phyloP scores from a whole-genome alignment of 2,329 filamentous ascomycete genomes.

The Podosphaera fusca region DNA sequence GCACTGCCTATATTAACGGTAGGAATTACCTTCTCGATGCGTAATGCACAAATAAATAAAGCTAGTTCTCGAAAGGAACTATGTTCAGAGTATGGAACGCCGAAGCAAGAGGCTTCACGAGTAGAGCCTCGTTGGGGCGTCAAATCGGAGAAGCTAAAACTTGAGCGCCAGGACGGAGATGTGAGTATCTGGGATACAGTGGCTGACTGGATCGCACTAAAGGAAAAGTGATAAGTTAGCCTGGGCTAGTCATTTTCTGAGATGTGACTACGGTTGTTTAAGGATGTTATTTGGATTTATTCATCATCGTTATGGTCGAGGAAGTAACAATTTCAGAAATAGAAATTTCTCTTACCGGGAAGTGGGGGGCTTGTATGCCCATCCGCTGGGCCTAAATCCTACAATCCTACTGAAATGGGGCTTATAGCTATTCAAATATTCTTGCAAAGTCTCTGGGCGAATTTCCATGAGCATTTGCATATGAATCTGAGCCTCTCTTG shows the following conservation, averaged over 20 bases:
- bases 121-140: conserved; percentile 66
- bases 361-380: conserved; percentile 64
- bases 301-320: neutral
- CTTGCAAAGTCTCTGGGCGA: conserved; percentile 67
- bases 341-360: conserved; percentile 22
- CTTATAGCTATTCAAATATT: conserved; percentile 63
- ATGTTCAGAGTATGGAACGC: conserved; percentile 89
- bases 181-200: conserved; percentile 40
- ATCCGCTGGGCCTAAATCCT: conserved; percentile 79
- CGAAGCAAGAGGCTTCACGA: conserved; percentile 64
- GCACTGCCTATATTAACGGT: conserved; percentile 65
- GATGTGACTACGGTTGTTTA: no score
- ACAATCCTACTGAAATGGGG: conserved; percentile 69
- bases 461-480: conserved; percentile 96
- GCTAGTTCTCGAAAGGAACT: conserved; percentile 85
- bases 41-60: conserved; percentile 70
- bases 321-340: neutral
- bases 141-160: conserved; percentile 50
- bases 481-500: conserved; percentile 75
- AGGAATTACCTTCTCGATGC: conserved; percentile 75
- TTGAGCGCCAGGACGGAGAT: conserved; percentile 42
- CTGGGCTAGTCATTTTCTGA: neutral
- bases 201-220: conserved; percentile 32
- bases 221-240: neutral
- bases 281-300: no score